Evolutionary conservation across 2,329 filamentous ascomycete species (phyloP).

Genomic region (Phaeosphaeria sp.): DNA sequence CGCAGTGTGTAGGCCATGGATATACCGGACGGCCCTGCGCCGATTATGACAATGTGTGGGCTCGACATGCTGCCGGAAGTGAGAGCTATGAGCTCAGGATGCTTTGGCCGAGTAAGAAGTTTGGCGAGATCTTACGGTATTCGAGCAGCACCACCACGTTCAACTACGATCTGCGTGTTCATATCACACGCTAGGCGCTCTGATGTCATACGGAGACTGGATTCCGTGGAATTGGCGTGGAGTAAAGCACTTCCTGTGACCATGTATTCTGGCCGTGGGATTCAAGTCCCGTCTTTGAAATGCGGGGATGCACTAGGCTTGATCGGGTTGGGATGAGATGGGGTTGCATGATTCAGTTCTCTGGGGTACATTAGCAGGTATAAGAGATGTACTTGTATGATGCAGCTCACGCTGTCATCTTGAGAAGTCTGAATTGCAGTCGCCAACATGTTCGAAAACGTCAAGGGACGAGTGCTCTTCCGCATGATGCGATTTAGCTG

Average conservation of each 20-base stretch:
- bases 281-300: not conserved
- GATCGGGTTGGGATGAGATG: not conserved
- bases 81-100: not conserved
- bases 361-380: not conserved
- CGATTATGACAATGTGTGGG: slow-evolving; percentile 38
- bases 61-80: not conserved
- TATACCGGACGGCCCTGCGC: slow-evolving; percentile 44
- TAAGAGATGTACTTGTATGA: not conserved
- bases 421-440: not conserved
- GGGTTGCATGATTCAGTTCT: not conserved
- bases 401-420: not conserved
- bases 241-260: not conserved
- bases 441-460: not conserved
- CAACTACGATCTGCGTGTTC: not conserved
- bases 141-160: not conserved
- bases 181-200: not conserved
- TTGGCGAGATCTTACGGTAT: not conserved
- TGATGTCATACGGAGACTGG: not conserved
- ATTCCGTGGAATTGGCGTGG: not conserved
- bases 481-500: slow-evolving; percentile 2
- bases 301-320: not conserved
- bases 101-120: not conserved
- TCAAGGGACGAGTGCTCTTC: not conserved
- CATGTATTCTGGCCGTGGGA: not conserved
- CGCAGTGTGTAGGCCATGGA: slow-evolving; percentile 44